Base-by-base conservation (phyloP, 164 flowering plant species). In the Liriodendron chinense region DNA sequence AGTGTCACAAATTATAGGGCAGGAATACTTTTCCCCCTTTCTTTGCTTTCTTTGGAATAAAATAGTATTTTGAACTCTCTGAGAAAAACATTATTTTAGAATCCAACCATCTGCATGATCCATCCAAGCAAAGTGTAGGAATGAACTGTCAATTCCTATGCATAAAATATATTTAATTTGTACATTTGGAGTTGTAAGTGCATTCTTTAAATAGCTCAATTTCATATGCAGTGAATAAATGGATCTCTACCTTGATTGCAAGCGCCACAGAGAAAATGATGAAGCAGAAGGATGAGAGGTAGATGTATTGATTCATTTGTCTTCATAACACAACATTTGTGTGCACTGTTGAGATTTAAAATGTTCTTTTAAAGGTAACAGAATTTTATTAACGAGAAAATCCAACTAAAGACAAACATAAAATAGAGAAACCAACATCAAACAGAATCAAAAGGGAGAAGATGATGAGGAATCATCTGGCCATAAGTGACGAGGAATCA, bases 271-370 rank as follows among this genome's bases (percentile, higher is more conserved):
- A 82, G 82, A 85, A 86, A 79, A 96, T 96, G 99, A 96, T 96
- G 98, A 89, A 89, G 82, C 92, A 93, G 76, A 96, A 96, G 81
- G 99, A 96, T 90, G 97, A 92, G 72, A 90, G 99, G 99, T 96
- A 82, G 23, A 23, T 49, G 24, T 68, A 1, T 22, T n/a, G 75
- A 12, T 69, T 63, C 53, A 62, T 20, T 57, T 75, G 7, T 70
- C 13, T 75, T 68, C 48, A 13, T 56, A 34, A 61, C 48, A 9
- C 50, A 25, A 49, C 7, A 13, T 53, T n/a, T 8, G 22, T 48
- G 3, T 71, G 5, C 7, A 12, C 59, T 18, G n/a, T 26, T 71
- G 69, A 26, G 21, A 26, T 22, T 72, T 53, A 8, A 53, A 53
- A 53, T 53, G 59, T 53, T 53, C 59, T 53, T 53, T 53, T 10